phyloP scores from a whole-genome alignment of 2,329 filamentous ascomycete species.

The Sarocladium strictum region DNA sequence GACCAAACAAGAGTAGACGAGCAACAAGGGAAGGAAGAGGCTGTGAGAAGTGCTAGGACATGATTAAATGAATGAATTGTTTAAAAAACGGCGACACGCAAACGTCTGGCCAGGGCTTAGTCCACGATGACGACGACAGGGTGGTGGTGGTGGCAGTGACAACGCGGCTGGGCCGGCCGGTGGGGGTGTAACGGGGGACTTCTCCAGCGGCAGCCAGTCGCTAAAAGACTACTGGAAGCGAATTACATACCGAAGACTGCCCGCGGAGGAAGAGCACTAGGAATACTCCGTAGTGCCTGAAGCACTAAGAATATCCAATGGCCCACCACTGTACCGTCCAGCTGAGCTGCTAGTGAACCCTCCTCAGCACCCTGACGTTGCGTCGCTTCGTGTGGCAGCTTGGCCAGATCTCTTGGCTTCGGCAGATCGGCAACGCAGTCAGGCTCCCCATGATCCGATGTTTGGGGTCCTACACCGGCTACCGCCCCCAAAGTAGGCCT shows the following conservation, averaged over 20 bases:
- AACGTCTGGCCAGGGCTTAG: not conserved
- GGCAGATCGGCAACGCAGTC: slow-evolving; percentile 4
- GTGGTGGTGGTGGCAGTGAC: not conserved
- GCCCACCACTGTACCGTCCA: too few species aligned
- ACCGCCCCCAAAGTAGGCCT: too few species aligned
- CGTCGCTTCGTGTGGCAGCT: not conserved
- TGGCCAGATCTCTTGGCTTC: slow-evolving; percentile 5
- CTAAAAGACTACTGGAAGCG: not conserved
- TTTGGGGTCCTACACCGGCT: too few species aligned
- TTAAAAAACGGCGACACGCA: too few species aligned
- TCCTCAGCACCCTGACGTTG: not conserved
- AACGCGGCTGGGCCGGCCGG: not conserved
- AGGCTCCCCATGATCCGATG: not conserved
- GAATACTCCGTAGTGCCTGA: too few species aligned
- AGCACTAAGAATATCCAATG: too few species aligned
- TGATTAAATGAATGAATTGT: too few species aligned
- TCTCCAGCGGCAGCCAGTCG: not conserved
- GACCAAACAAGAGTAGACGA: not conserved
- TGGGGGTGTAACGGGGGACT: not conserved
- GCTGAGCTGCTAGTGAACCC: too few species aligned
- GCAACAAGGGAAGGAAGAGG: not conserved
- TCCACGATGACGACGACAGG: slow-evolving; percentile 2
- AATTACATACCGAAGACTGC: too few species aligned
- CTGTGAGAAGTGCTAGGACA: not conserved
- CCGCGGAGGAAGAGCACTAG: too few species aligned